Evolutionary conservation across 257 asterid genomes (phyloP), one percentile per base, ranked within the genome.

Genomic region (Solanum etuberosum): DNA sequence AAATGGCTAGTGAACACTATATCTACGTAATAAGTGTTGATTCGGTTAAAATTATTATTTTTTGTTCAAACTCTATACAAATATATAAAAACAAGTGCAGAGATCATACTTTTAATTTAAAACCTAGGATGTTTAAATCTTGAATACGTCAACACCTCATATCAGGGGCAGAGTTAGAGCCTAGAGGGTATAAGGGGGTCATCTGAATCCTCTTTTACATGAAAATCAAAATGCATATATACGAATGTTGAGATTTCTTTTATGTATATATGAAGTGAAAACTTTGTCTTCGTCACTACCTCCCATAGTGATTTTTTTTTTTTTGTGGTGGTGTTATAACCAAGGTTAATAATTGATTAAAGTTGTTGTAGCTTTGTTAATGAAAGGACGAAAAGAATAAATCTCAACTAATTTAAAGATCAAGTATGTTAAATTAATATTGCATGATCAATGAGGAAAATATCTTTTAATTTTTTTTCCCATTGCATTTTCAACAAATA

Each of bases 61-160:
- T 13, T 0, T 0, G 0, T 67, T 67, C 73, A 67, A 67, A 7
- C 6, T 31, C 40, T 3, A 1, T 68, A 68, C 12, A 15, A 15
- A 68, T 31, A 5, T 10, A 68, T 29, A 29, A 29, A 29, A 27
- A 67, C 9, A 67, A 5, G 35, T 59, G 0, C 0, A 59, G 15
- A 9, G 14, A 1, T 23, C 68, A 71, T 27, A 32, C 42, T 32
- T 71, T 3, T 3, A 51, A 35, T 9, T 35, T 40, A 72, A 72
- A 4, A 72, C 14, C 29, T 16, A 51, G 9, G 0, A 48, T 51
- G n/a, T 51, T 51, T 16, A 71, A 71, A 9, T 34, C 9, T 34
- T 71, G 27, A 34, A 71, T 4, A 7, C 0, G 27, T 32, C 78
- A 71, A 9, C 1, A 3, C 25, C 77, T 70, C 1, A 0, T 4